Evolutionary conservation across 441 rosid species (phyloP), one percentile per base, ranked within the genome.

Genomic region (Pelargonium australe): DNA sequence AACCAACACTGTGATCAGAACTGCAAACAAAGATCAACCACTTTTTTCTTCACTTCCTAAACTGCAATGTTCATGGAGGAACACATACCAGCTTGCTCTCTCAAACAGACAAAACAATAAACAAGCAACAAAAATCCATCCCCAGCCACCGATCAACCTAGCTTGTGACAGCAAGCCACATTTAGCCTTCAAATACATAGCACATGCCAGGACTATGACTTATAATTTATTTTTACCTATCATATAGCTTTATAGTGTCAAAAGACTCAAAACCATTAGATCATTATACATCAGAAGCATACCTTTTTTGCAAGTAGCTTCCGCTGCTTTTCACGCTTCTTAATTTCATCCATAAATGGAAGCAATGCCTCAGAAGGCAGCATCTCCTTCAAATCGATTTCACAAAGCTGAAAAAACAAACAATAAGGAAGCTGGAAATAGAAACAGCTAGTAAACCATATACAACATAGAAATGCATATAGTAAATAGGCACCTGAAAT

Each of bases 281-380:
- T 14, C 14, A 51, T 51, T 51, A 51, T 16, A 14, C 7, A 53
- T 53, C 20, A 5, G 6, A 53, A 53, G 60, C 16, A 53, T 77
- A 92, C 99, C 97, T 86, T 89, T 74, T 80, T 79, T 20, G 89
- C 93, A 43, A 83, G 85, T 66, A 83, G 89, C 84, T 86, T 92
- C 83, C 97, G 78, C 77, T 81, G 92, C 83, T 80, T 86, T 64
- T 86, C 90, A 43, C 97, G 97, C 86, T 85, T 95, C 82, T 85
- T 85, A 61, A 89, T 92, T 83, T 92, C 99, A 77, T 86, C 93
- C 80, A 87, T 79, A 78, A 92, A 92, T 31, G 98, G 98, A 80
- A 76, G 68, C 80, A 90, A 77, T 1, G 96, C 82, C 53, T 79
- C 87, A 69, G 84, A 75, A 70, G 92, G 95, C 60, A 95, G 76